Conservation (phyloP, 2,329 filamentous ascomycete species). For the Penicillium sp. region DNA sequence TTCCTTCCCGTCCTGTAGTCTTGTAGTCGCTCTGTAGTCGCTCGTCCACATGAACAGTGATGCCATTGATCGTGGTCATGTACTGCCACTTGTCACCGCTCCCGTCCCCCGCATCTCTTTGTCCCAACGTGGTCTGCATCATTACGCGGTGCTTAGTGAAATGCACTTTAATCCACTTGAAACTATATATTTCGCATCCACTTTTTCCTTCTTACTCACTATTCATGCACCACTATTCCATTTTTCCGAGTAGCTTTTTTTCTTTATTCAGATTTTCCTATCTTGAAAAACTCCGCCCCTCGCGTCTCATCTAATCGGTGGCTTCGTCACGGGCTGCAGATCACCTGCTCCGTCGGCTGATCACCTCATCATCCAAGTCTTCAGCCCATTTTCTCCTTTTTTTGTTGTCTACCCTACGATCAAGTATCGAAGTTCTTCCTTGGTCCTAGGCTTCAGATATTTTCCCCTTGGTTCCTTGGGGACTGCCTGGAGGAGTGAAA, state of each 20-base stretch:
- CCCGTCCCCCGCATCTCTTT: not conserved
- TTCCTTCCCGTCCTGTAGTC: not conserved
- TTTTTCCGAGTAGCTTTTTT: not conserved
- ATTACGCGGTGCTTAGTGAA: not conserved
- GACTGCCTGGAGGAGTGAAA: not conserved
- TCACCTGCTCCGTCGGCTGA: slow-evolving; percentile 29
- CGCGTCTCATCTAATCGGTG: slow-evolving; percentile 4
- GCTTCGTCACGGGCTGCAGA: slow-evolving; percentile 22
- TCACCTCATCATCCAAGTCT: slow-evolving; percentile 23
- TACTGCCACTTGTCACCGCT: not conserved
- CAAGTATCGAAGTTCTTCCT: not conserved
- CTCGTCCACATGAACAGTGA: not conserved
- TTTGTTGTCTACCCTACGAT: not conserved
- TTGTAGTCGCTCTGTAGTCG: not conserved
- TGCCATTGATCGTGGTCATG: not conserved
- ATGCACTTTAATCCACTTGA: not conserved
- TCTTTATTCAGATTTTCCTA: not conserved
- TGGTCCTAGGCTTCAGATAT: not conserved
- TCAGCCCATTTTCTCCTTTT: not conserved
- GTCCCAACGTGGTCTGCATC: not conserved
- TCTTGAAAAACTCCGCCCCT: slow-evolving; percentile 1
- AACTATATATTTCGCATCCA: not conserved
- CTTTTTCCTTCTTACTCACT: not conserved
- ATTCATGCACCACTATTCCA: not conserved
- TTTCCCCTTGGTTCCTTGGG: not conserved